Percentiles rank a stretch among this genome's conserved stretches.
Evolutionary conservation across 2,329 filamentous ascomycete species (phyloP).

Genomic region (Penicillium sclerotiorum): DNA sequence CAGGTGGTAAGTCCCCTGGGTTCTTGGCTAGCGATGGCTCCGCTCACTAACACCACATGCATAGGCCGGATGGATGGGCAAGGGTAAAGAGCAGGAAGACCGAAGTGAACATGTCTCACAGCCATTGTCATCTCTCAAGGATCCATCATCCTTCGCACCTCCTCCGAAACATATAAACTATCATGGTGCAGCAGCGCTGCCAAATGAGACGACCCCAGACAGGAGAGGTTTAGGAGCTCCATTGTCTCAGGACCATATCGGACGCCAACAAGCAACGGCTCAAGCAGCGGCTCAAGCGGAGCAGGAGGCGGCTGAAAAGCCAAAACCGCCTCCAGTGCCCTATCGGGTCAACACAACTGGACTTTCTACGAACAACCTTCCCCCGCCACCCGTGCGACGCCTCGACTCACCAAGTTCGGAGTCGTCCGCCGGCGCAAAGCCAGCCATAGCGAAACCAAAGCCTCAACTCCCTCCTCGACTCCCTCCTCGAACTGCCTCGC

Average conservation of each 20-base stretch:
- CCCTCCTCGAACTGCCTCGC: conserved; percentile 66
- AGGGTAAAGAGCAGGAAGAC: conserved; percentile 53
- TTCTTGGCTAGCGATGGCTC: conserved; percentile 7
- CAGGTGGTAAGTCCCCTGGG: conserved; percentile 51
- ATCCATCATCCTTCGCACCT: conserved; percentile 76
- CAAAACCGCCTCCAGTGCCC: conserved; percentile 60
- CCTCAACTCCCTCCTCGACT: conserved; percentile 67
- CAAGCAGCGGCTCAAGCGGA: conserved; percentile 35
- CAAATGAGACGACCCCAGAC: conserved; percentile 50
- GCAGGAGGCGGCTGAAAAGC: conserved; percentile 34
- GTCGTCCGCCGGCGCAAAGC: conserved; percentile 10
- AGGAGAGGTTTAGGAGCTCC: conserved; percentile 48
- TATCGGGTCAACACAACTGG: conserved; percentile 73
- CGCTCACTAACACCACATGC: conserved; percentile 17
- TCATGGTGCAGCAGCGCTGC: conserved; percentile 48
- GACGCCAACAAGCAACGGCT: conserved; percentile 33
- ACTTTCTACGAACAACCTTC: conserved; percentile 67
- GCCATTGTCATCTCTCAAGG: conserved; percentile 71
- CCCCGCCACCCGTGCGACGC: conserved; percentile 66
- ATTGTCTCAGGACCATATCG: conserved; percentile 42
- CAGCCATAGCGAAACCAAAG: conserved; percentile 41
- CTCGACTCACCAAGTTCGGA: conserved; percentile 33
- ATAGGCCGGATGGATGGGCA: conserved; percentile 62
- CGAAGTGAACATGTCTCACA: conserved; percentile 56
- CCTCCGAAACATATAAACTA: conserved; percentile 70